Evolutionary conservation across 1,284 basidiomycete genomes (phyloP), one percentile per base, ranked within the genome.

Genomic region (Microbotryomycetes sp.): DNA sequence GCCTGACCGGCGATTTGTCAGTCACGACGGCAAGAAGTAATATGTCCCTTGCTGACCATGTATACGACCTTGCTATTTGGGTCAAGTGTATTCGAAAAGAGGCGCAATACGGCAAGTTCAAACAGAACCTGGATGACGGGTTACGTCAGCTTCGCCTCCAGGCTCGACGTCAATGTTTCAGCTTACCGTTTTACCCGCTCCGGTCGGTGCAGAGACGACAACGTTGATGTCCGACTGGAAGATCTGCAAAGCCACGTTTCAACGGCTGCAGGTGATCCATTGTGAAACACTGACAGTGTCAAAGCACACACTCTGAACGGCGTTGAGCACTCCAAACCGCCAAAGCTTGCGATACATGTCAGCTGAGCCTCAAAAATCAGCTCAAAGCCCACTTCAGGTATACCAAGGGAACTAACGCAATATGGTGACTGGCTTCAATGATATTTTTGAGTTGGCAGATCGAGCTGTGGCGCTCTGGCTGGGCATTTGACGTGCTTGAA

Each of bases 241-340:
- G 2, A 90, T 79, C 89, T 91, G 70, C 1, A 51, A 56, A 41
- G 23, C 31, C 13, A 30, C 29, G 59, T 53, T 54, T 11, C 45
- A n/a, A n/a, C n/a, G n/a, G n/a, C n/a, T n/a, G n/a, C n/a, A n/a
- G n/a, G n/a, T n/a, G n/a, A n/a, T n/a, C n/a, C n/a, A n/a, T n/a
- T n/a, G n/a, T n/a, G n/a, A n/a, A n/a, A n/a, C 24, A 68, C 82
- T 60, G 71, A 90, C 90, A 64, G 81, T 80, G 56, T 89, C 82
- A 66, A 88, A 88, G 70, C 89, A 91, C 30, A 79, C 80, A 9
- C 88, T 90, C 70, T 97, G 92, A 16, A 96, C 83, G 1, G 86
- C 85, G 73, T 97, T 97, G 79, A 96, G 94, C 1, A 86, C 82
- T 0, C 85, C 84, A 67, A 94, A 94, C 69, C 86, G 86, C 81